A percentile compares a stretch with the other conserved stretches of the same genome.
phyloP scores from a whole-genome alignment of 148 eudicot species.

The Heliosperma pusillum region DNA sequence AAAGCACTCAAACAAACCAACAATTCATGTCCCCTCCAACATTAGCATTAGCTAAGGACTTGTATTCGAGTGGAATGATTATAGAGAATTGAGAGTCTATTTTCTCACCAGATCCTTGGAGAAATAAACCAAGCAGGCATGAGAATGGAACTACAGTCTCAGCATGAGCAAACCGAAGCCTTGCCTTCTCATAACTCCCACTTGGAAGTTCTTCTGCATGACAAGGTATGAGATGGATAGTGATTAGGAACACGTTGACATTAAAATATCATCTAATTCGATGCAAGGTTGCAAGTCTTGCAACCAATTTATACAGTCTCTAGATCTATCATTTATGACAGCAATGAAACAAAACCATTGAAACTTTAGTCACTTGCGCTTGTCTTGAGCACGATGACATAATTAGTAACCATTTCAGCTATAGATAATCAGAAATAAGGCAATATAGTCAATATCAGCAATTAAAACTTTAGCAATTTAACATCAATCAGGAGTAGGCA shows the following conservation, averaged over 20 bases:
- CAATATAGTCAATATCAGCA: too few species aligned
- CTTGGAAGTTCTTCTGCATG: constrained; percentile 62
- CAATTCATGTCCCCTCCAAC: neutral
- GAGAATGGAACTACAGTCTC: constrained; percentile 96
- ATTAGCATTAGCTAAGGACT: too few species aligned
- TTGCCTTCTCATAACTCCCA: constrained; percentile 88
- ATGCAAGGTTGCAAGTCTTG: neutral
- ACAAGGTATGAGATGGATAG: neutral
- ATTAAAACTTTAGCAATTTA: too few species aligned
- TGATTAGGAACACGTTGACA: neutral
- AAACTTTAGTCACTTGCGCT: too few species aligned
- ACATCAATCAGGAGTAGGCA: too few species aligned
- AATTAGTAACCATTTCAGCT: too few species aligned
- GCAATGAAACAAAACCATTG: too few species aligned
- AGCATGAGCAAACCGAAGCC: constrained; percentile 94
- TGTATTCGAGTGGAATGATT: neutral
- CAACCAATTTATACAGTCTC: neutral
- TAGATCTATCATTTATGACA: neutral
- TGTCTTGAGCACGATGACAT: too few species aligned
- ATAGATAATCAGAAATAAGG: too few species aligned
- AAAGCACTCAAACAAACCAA: constrained; percentile 19
- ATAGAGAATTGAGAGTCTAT: neutral
- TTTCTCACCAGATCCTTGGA: constrained; percentile 76
- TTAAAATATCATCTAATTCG: neutral
- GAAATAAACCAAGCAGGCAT: constrained; percentile 91